phyloP scores from a whole-genome alignment of 371 early-diverging fungal species.

The Mortierella sp. region DNA sequence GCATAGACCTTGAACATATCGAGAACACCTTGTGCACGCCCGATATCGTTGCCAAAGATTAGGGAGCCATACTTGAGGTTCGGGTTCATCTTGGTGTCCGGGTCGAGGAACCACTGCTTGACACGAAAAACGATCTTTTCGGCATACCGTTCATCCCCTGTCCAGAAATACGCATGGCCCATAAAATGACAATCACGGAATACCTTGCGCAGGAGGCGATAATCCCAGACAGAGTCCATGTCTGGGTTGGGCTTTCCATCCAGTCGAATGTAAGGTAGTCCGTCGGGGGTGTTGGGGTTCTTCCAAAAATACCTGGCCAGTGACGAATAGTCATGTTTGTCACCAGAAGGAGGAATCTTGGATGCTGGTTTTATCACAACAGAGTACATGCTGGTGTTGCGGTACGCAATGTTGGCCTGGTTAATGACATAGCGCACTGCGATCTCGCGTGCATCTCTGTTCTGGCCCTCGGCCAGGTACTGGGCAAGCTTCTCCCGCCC shows the following conservation, averaged over 20 bases:
- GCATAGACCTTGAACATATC: constrained; percentile 51
- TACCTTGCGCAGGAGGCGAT: constrained; percentile 44
- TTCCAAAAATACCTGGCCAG: constrained; percentile 59
- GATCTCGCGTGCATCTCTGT: constrained; percentile 9
- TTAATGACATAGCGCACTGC: constrained; percentile 19
- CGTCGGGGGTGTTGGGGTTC: constrained; percentile 40
- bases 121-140: constrained; percentile 46
- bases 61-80: constrained; percentile 52
- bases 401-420: constrained; percentile 42
- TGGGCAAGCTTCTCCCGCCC: not conserved
- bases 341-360: constrained; percentile 52
- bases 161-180: constrained; percentile 55
- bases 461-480: constrained; percentile 12
- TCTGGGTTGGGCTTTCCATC: constrained; percentile 59
- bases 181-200: constrained; percentile 51
- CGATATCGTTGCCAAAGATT: constrained; percentile 46
- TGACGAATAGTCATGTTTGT: constrained; percentile 58
- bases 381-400: constrained; percentile 47
- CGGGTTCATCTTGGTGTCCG: constrained; percentile 57
- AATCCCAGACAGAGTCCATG: constrained; percentile 50
- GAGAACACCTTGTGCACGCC: constrained; percentile 45
- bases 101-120: constrained; percentile 56
- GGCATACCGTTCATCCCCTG: constrained; percentile 54
- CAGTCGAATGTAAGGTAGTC: constrained; percentile 54
- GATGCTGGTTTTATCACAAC: constrained; percentile 53